phyloP scores from a whole-genome alignment of 164 flowering plant genomes.

The Chimonanthus praecox region DNA sequence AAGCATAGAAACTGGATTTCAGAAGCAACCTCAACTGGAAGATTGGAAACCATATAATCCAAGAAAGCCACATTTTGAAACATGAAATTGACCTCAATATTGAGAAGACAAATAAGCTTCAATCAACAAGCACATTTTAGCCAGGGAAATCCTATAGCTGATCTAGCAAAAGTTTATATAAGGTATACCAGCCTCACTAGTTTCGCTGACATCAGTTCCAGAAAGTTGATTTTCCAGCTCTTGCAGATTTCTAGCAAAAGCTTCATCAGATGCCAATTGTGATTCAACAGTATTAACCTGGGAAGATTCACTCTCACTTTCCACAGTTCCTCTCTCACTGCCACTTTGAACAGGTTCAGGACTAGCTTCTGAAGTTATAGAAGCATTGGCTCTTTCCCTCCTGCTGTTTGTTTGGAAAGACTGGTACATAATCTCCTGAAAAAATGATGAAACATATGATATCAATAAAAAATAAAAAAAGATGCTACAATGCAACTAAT shows the following conservation, averaged over 20 bases:
- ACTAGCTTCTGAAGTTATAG: constrained; percentile 13
- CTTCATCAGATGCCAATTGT: constrained; percentile 26
- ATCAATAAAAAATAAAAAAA: background rate
- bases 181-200: constrained; percentile 18
- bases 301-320: constrained; percentile 14
- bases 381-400: constrained; percentile 9
- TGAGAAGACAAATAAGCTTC: background rate
- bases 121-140: background rate
- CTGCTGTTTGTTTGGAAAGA: constrained; percentile 14
- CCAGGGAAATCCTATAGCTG: background rate
- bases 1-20: background rate
- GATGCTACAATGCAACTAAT: background rate
- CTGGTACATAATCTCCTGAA: constrained; percentile 23
- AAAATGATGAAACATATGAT: background rate
- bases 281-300: constrained; percentile 9
- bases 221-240: constrained; percentile 19
- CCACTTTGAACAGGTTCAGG: constrained; percentile 8
- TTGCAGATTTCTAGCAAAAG: constrained; percentile 24
- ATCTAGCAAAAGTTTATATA: background rate
- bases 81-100: background rate
- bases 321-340: background rate
- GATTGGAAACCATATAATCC: background rate
- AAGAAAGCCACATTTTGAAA: background rate
- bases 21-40: background rate
- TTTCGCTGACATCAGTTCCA: constrained; percentile 11